Base-by-base conservation (phyloP, 2,329 filamentous ascomycete genomes). In the Arachnopeziza araneosa region DNA sequence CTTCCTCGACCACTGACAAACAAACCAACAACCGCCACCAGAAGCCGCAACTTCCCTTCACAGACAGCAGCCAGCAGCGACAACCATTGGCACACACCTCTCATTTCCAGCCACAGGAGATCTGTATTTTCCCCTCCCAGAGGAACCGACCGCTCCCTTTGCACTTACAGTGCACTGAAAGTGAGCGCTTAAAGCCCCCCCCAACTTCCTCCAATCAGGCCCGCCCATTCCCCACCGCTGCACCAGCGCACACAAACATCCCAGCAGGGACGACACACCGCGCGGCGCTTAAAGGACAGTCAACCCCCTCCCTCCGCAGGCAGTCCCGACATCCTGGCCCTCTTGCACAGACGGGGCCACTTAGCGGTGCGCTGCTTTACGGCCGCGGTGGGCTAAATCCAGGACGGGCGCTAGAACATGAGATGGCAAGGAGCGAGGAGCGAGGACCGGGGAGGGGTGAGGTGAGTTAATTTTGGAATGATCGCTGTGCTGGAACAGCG, bases 201-300 rank as follows among this genome's bases (percentile, higher is more conserved):
- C 36, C 4, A n/a, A n/a, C n/a, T 8, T 17, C 56, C 44, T 17
- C 56, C 55, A 57, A 57, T 51, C 55, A 57, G 24, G 36, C 17
- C 24, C 8, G 10, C 24, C 22, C 44, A 9, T 52, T 52, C 8
- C 36, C 14, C 36, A 44, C 36, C 36, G 36, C 36, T 44, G 36
- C 36, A 44, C 36, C 36, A 44, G 6, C 36, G 17, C 36, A 19
- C 36, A 44, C 17, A 5, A 14, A 14, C 36, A 44, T 44, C 36
- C 36, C 36, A 44, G 12, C 36, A 30, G 26, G 5, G 26, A 5
- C 26, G 26, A 30, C 26, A 30, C 49, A 56, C 55, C 51, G 55
- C 24, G 55, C 51, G 59, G 59, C 59, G 59, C 59, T 61, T 61
- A 61, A 58, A 57, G 17, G 36, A 9, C 56, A 48, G 5, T 24